Evolutionary conservation across 1,139 yeast species (phyloP).

Genomic region (Candida sojae): DNA sequence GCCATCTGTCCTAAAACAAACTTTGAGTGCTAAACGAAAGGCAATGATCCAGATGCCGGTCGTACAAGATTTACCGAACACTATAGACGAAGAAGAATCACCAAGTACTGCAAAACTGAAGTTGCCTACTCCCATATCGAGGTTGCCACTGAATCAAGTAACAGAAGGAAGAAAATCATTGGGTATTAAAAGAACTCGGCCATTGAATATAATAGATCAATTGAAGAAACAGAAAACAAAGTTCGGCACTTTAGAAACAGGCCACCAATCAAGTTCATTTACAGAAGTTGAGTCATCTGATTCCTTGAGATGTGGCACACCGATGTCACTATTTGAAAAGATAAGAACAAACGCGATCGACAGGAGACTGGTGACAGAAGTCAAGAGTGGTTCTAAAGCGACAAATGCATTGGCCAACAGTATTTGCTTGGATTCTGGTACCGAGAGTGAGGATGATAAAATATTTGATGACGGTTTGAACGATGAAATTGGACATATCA

Average conservation of each 20-base stretch:
- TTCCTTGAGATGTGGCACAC: too few relatives aligned
- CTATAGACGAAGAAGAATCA: background rate
- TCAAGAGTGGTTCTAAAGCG: background rate
- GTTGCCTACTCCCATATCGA: background rate
- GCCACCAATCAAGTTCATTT: background rate
- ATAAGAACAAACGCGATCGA: too few relatives aligned
- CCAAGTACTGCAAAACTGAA: background rate
- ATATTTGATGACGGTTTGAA: slow-evolving; percentile 32
- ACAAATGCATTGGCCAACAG: background rate
- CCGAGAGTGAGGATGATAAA: slow-evolving; percentile 20
- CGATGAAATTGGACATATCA: slow-evolving; percentile 20
- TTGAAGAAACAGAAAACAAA: slow-evolving; percentile 12
- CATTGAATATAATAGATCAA: slow-evolving; percentile 16
- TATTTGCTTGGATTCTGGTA: slow-evolving; percentile 6
- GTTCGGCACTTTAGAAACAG: background rate
- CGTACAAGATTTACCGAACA: background rate
- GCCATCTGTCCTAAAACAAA: too few relatives aligned
- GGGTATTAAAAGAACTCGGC: slow-evolving; percentile 18
- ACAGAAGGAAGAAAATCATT: slow-evolving; percentile 14
- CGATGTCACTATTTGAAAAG: too few relatives aligned
- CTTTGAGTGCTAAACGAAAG: background rate
- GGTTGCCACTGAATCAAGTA: background rate
- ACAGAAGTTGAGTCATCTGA: too few relatives aligned
- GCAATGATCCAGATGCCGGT: background rate
- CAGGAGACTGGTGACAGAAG: too few relatives aligned